Percentiles rank a stretch among this genome's conserved stretches.
phyloP scores from a whole-genome alignment of 2,329 filamentous ascomycete species.

The Raffaelea albimanens region DNA sequence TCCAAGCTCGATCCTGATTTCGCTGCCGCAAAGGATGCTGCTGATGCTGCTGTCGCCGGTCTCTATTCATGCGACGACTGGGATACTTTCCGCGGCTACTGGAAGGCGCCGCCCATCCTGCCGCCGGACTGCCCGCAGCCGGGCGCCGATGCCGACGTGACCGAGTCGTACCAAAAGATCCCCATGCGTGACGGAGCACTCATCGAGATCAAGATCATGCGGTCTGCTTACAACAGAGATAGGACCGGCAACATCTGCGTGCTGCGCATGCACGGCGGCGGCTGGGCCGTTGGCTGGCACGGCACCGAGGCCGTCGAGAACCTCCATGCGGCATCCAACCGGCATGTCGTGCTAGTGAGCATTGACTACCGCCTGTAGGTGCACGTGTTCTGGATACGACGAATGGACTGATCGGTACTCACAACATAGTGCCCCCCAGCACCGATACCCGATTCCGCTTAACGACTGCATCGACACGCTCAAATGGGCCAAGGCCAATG shows the following conservation, averaged over 20 bases:
- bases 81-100: conserved; percentile 19
- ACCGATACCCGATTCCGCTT: conserved; percentile 36
- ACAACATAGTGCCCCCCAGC: conserved; percentile 30
- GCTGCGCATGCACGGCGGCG: conserved; percentile 28
- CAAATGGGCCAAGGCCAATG: conserved; percentile 33
- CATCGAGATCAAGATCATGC: conserved; percentile 23
- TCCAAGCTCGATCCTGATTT: conserved; percentile 23
- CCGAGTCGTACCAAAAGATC: conserved; percentile 19
- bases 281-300: conserved; percentile 24
- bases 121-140: conserved; percentile 21
- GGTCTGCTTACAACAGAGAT: conserved; percentile 17
- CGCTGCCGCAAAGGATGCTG: conserved; percentile 16
- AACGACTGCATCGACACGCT: conserved; percentile 42
- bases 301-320: conserved; percentile 26
- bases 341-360: conserved; percentile 25
- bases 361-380: conserved; percentile 24
- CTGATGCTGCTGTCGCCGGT: conserved; percentile 16
- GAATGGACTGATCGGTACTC: too few species aligned
- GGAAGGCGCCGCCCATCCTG: conserved; percentile 16
- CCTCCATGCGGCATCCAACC: conserved; percentile 21
- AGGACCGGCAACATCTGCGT: conserved; percentile 7
- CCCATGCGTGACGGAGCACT: conserved; percentile 22
- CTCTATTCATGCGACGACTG: conserved; percentile 21
- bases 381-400: too few species aligned
- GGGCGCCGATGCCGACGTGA: conserved; percentile 20